Evolutionary conservation across 2,329 filamentous ascomycete genomes (phyloP), one percentile per base, ranked within the genome.

Genomic region (Alternaria tenuissima): DNA sequence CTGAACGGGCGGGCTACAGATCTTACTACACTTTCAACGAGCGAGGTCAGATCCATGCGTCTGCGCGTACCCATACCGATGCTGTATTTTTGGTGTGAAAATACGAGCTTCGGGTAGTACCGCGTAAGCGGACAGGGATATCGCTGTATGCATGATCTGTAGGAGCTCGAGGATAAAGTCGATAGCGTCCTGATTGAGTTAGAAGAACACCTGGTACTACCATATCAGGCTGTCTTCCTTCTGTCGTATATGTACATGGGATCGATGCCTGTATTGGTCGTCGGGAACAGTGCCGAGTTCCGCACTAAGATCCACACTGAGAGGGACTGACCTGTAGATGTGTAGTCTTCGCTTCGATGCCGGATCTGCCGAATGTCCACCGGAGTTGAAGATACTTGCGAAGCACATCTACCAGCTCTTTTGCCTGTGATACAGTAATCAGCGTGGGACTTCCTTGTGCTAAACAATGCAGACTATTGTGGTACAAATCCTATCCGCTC

Each of bases 31-130:
- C 14, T 16, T 43, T 4, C n/a, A 18, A 18, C 34, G n/a, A 22
- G 52, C 28, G 12, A n/a, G 22, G 52, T 20, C 30, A 18, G 3
- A 6, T 18, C 24, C 8, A 47, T 12, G 41, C 20, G 39, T 22
- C 39, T 41, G 39, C 38, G 38, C 18, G 8, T 39, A 20, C 44
- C 30, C 52, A 16, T 39, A 32, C 16, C 52, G 30, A 48, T 34
- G 26, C 36, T 22, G 34, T 49, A 49, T 16, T 34, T 39, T n/a
- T n/a, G 26, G n/a, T 12, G 14, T 18, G 26, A 43, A 18, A 9
- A 56, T 20, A 47, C 44, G 43, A 56, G 8, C 5, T 42, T 49
- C 44, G 53, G 44, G 53, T 49, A 44, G 53, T 41, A 55, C 53
- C 43, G 53, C 53, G 16, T 28, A 49, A 18, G 18, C 20, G 16